These are phyloP conservation scores for Citrullus mucosospermus DNA, from an alignment of 306 rosid genomes.

Conservation along the genomic window DNA sequence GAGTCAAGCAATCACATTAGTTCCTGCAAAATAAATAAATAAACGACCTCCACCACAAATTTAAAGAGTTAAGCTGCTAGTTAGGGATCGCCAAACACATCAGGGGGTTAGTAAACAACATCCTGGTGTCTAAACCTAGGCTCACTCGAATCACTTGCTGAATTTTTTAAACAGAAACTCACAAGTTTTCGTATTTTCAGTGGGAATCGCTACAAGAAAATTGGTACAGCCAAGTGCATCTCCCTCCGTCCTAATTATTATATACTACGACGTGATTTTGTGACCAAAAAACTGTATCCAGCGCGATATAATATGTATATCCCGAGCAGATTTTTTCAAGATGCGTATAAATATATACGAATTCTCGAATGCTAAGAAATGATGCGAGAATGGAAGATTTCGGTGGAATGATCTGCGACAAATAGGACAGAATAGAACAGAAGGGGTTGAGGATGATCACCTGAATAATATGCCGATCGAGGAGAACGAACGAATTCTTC, in stretches of 20 bases:
- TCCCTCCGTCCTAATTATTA: background rate
- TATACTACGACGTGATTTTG: background rate
- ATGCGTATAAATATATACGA: background rate
- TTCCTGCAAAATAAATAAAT: background rate
- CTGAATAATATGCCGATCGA: background rate
- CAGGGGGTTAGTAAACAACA: background rate
- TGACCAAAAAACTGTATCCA: background rate
- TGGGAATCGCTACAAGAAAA: background rate
- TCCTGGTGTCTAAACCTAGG: background rate
- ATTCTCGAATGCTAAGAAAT: background rate
- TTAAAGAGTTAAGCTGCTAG: background rate
- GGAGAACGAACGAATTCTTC: background rate
- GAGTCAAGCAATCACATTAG: background rate
- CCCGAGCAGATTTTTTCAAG: background rate
- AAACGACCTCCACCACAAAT: background rate
- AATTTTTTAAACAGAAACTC: background rate
- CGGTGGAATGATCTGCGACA: background rate
- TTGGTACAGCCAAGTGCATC: background rate
- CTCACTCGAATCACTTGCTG: background rate
- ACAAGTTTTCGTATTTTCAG: background rate
- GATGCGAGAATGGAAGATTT: background rate
- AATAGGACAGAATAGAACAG: background rate
- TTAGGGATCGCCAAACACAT: background rate
- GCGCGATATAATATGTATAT: background rate
- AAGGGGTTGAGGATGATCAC: background rate